Conservation (phyloP, 495 filamentous ascomycete species). For the Hypoxylon subgilvum region DNA sequence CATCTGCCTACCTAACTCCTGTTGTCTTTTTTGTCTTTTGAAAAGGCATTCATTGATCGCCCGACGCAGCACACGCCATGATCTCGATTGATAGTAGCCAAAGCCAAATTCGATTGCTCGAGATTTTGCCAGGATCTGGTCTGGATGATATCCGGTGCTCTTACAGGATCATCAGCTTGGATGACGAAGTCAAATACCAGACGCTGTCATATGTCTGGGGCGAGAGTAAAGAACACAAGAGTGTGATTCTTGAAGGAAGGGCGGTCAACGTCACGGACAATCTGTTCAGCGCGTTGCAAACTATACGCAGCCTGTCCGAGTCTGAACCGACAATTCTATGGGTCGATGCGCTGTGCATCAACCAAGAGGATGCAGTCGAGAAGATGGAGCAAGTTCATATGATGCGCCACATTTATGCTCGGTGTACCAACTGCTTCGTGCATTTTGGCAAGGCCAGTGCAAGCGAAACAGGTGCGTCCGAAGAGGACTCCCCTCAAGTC, state of each 20-base stretch:
- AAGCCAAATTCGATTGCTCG: conserved; percentile 23
- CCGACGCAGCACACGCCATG: too few species aligned
- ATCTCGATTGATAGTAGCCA: conserved; percentile 11
- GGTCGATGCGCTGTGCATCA: conserved; percentile 49
- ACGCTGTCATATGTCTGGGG: conserved; percentile 49
- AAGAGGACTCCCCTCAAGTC: conserved; percentile 4
- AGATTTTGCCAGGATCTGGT: conserved; percentile 13
- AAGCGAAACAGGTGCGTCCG: neutral
- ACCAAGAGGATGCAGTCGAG: conserved; percentile 44
- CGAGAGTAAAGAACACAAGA: neutral
- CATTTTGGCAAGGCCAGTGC: conserved; percentile 11
- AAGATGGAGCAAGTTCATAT: conserved; percentile 45
- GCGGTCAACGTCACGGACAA: conserved; percentile 13
- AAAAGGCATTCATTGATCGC: too few species aligned
- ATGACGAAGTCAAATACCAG: conserved; percentile 32
- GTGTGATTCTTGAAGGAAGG: conserved; percentile 24
- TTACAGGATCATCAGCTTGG: conserved; percentile 3
- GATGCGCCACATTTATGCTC: conserved; percentile 44
- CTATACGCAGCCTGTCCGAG: conserved; percentile 24
- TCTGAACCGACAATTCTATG: conserved; percentile 33
- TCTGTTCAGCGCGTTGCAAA: conserved; percentile 32
- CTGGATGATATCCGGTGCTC: conserved; percentile 21
- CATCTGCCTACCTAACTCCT: too few species aligned
- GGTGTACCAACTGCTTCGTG: conserved; percentile 18
- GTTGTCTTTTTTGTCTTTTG: too few species aligned